Conservation (phyloP, 495 filamentous ascomycete species). For the Penicillium lagena region DNA sequence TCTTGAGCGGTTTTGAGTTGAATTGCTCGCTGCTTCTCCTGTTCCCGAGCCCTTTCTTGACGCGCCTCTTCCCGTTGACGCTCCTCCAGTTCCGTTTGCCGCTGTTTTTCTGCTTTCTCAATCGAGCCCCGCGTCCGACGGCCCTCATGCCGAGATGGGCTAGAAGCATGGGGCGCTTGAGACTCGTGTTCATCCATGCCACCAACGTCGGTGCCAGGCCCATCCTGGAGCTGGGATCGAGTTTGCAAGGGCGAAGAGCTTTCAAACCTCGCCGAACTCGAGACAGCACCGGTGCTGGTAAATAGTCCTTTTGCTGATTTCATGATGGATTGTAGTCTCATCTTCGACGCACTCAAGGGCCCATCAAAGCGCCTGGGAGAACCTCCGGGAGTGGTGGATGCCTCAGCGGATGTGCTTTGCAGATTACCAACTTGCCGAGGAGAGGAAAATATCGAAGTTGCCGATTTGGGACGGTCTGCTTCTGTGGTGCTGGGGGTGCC, state of each 20-base stretch:
- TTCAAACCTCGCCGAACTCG: constrained; percentile 55
- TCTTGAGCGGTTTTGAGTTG: constrained; percentile 30
- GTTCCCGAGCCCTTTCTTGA: constrained; percentile 55
- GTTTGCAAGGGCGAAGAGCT: constrained; percentile 38
- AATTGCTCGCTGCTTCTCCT: constrained; percentile 53
- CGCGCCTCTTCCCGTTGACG: constrained; percentile 46
- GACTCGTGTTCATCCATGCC: constrained; percentile 5
- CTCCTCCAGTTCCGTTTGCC: constrained; percentile 52
- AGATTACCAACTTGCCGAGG: constrained; percentile 45
- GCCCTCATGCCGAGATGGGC: constrained; percentile 38
- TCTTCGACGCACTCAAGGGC: constrained; percentile 81
- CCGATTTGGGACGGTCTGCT: constrained; percentile 35
- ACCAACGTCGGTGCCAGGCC: constrained; percentile 5
- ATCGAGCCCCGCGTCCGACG: constrained; percentile 67
- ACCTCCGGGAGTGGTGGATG: constrained; percentile 60
- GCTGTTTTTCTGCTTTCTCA: constrained; percentile 61
- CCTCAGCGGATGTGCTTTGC: constrained; percentile 52
- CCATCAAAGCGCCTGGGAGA: constrained; percentile 71
- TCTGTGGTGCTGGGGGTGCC: constrained; percentile 8
- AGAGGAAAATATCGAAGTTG: constrained; percentile 37
- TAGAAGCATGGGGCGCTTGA: constrained; percentile 17
- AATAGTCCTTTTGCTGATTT: constrained; percentile 80
- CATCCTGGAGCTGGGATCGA: constrained; percentile 15
- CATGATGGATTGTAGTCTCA: constrained; percentile 78
- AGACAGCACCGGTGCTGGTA: constrained; percentile 66